These are phyloP conservation scores for Phylloporus rhodoxanthus DNA, from an alignment of 768 basidiomycete genomes.

Conservation along the genomic window DNA sequence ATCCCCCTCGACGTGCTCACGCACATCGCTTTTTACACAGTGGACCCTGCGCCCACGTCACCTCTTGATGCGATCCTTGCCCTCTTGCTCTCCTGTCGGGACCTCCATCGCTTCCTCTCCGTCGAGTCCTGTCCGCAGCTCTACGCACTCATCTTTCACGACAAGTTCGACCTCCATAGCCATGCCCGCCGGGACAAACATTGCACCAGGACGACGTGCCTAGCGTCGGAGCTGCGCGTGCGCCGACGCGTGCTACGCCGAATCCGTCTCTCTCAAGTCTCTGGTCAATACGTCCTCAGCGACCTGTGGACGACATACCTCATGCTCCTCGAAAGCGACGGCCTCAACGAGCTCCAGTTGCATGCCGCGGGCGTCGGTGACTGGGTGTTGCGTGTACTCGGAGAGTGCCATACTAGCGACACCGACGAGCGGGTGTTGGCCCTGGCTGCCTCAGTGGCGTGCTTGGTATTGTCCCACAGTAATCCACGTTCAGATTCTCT, in stretches of 20 bases:
- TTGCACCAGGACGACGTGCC: conserved; percentile 33
- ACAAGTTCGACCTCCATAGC: conserved; percentile 41
- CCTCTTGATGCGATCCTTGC: conserved; percentile 39
- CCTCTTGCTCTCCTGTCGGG: conserved; percentile 43
- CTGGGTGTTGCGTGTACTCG: conserved; percentile 23
- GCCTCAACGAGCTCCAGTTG: conserved; percentile 44
- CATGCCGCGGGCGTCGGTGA: conserved; percentile 34
- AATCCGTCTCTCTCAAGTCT: conserved; percentile 32
- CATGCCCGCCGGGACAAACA: conserved; percentile 21
- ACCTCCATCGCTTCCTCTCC: conserved; percentile 40
- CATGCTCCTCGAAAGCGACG: conserved; percentile 56
- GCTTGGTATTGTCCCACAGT: conserved; percentile 34
- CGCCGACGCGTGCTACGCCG: conserved; percentile 47
- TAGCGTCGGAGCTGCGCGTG: conserved; percentile 44
- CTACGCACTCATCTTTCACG: conserved; percentile 49
- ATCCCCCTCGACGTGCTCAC: conserved; percentile 55
- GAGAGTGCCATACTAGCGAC: conserved; percentile 7
- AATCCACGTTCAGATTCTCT: conserved; percentile 25
- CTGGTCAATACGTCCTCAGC: conserved; percentile 26
- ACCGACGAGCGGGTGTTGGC: conserved; percentile 15
- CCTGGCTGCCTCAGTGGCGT: conserved; percentile 30
- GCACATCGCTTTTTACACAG: conserved; percentile 45
- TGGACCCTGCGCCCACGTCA: conserved; percentile 33
- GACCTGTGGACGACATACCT: conserved; percentile 56
- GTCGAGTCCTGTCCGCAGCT: conserved; percentile 43